These are phyloP conservation scores for Phytopythium ostracodes DNA, from an alignment of 352 stramenopile genomes.

Conservation along the genomic window DNA sequence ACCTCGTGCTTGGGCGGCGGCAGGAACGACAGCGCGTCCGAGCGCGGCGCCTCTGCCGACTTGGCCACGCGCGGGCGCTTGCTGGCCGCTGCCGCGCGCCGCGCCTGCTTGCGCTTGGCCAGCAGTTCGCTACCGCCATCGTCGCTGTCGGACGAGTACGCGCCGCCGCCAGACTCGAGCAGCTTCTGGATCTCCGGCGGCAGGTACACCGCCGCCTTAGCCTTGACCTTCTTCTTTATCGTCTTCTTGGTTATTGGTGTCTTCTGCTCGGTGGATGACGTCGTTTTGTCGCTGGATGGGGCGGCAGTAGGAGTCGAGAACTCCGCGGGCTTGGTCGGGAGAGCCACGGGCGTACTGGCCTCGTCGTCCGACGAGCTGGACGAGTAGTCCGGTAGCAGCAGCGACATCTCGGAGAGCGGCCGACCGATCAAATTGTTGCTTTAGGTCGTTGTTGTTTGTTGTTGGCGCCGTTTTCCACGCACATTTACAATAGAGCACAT, in stretches of 20 bases:
- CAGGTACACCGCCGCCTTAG: conserved; percentile 47
- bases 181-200: conserved; percentile 55
- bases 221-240: conserved; percentile 30
- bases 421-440: background rate
- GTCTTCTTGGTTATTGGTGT: conserved; percentile 12
- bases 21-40: conserved; percentile 43
- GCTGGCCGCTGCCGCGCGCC: conserved; percentile 24
- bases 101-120: conserved; percentile 44
- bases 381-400: conserved; percentile 51
- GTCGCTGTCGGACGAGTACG: conserved; percentile 22
- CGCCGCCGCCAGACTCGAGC: conserved; percentile 31
- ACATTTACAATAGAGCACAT: background rate
- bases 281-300: background rate
- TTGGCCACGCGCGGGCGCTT: conserved; percentile 22
- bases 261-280: background rate
- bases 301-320: background rate
- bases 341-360: background rate
- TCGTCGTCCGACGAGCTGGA: conserved; percentile 55
- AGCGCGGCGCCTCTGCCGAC: conserved; percentile 1
- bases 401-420: conserved; percentile 26
- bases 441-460: too few species aligned
- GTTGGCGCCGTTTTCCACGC: background rate
- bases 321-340: background rate
- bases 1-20: conserved; percentile 52
- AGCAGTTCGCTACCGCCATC: conserved; percentile 41